These are phyloP conservation scores for Taiwanofungus camphoratus DNA, from an alignment of 1,284 basidiomycete genomes.

Conservation along the genomic window DNA sequence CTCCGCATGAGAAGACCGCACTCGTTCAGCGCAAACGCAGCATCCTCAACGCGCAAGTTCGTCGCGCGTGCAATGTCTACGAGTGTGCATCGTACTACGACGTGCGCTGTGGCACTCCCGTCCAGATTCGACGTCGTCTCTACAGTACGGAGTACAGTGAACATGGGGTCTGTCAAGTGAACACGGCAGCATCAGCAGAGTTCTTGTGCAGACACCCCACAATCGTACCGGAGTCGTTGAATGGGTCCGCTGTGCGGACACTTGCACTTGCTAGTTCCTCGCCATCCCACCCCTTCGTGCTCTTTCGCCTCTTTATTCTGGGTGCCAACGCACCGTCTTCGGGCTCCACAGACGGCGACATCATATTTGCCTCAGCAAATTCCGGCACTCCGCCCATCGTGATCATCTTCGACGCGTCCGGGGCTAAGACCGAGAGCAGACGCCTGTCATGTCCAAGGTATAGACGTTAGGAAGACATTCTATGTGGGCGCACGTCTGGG, in stretches of 20 bases:
- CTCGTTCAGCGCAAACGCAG: conserved; percentile 84
- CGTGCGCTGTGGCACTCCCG: conserved; percentile 62
- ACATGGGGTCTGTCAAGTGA: conserved; percentile 25
- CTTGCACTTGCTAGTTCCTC: conserved; percentile 31
- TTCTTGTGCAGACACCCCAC: neutral
- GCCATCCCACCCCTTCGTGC: conserved; percentile 62
- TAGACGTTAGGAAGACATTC: no score
- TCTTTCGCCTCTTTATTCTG: conserved; percentile 40
- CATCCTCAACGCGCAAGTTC: conserved; percentile 80
- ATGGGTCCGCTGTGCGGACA: conserved; percentile 15
- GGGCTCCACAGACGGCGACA: conserved; percentile 32
- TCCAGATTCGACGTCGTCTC: conserved; percentile 53
- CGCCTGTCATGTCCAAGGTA: no score
- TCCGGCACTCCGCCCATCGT: conserved; percentile 37
- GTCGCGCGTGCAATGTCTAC: conserved; percentile 74
- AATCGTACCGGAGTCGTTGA: conserved; percentile 19
- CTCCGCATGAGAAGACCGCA: conserved; percentile 63
- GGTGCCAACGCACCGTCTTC: conserved; percentile 27
- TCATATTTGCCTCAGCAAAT: conserved; percentile 28
- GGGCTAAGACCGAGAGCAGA: conserved; percentile 53
- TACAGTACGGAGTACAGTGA: conserved; percentile 44
- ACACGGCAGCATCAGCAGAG: neutral
- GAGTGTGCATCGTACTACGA: conserved; percentile 61
- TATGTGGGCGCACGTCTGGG: no score
- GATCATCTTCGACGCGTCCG: conserved; percentile 38